phyloP scores from a whole-genome alignment of 768 basidiomycete species.

The Saitozyma sp. region DNA sequence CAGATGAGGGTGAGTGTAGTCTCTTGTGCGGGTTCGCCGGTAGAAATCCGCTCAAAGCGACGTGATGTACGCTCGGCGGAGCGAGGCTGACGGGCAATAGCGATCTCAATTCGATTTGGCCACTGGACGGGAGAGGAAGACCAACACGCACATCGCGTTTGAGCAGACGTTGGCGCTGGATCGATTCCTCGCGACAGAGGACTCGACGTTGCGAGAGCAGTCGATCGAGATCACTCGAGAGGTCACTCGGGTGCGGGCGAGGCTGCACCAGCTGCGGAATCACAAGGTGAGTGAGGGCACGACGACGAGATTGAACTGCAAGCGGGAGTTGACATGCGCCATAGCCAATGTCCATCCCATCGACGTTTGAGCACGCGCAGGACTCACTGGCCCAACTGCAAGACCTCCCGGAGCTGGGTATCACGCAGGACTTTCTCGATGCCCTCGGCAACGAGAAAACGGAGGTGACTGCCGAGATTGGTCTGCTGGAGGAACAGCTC shows the following conservation, averaged over 20 bases:
- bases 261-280: constrained; percentile 67
- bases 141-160: constrained; percentile 91
- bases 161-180: constrained; percentile 84
- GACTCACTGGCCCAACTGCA: constrained; percentile 9
- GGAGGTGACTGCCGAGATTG: constrained; percentile 24
- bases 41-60: not conserved
- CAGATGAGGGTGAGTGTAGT: constrained; percentile 75
- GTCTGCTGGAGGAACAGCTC: constrained; percentile 26
- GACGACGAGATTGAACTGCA: too few species aligned
- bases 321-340: not conserved
- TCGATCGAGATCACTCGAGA: constrained; percentile 70
- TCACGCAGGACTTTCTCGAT: constrained; percentile 28
- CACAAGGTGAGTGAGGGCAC: constrained; percentile 62
- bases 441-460: constrained; percentile 31
- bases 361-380: constrained; percentile 33
- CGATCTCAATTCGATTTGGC: constrained; percentile 73
- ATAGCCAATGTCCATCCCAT: constrained; percentile 37
- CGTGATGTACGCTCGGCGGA: not conserved
- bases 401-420: constrained; percentile 20
- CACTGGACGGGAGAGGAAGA: constrained; percentile 88
- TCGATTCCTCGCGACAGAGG: constrained; percentile 78
- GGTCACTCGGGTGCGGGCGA: constrained; percentile 66
- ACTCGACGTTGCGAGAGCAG: constrained; percentile 67
- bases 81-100: constrained; percentile 14
- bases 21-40: not conserved